Percentiles rank a stretch among this genome's conserved stretches.
Evolutionary conservation across 2,329 filamentous ascomycete species (phyloP).

Genomic region (Xylaria sp.): DNA sequence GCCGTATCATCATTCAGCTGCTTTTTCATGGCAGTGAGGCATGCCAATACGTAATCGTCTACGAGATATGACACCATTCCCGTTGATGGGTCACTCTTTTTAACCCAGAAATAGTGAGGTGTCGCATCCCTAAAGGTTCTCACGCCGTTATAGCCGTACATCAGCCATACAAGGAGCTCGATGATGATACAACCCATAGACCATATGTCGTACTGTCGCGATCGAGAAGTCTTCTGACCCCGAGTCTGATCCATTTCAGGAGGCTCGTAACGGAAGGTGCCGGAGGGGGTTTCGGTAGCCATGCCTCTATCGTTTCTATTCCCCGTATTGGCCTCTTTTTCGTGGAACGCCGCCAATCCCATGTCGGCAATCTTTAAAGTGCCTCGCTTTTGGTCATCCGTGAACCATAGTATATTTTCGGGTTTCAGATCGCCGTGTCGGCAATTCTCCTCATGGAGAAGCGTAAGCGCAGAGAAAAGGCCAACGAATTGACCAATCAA

Average conservation of each 20-base stretch:
- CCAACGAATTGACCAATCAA: slow-evolving; percentile 18
- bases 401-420: slow-evolving; percentile 22
- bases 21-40: background rate
- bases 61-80: background rate
- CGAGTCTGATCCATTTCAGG: slow-evolving; percentile 12
- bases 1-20: background rate
- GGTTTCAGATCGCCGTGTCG: slow-evolving; percentile 20
- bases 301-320: background rate
- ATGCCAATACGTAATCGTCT: background rate
- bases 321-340: slow-evolving; percentile 14
- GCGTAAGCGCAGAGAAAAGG: slow-evolving; percentile 2
- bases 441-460: slow-evolving; percentile 19
- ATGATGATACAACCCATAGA: slow-evolving; percentile 28
- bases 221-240: background rate
- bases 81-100: background rate
- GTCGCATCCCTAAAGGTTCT: background rate
- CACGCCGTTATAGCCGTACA: slow-evolving; percentile 1
- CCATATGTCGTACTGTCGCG: slow-evolving; percentile 23
- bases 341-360: slow-evolving; percentile 21
- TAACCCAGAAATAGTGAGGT: background rate
- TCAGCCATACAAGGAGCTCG: slow-evolving; percentile 17
- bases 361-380: slow-evolving; percentile 21
- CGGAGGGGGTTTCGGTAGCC: background rate
- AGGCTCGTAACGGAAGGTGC: slow-evolving; percentile 20
- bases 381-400: background rate